Evolutionary conservation across 2,329 filamentous ascomycete genomes (phyloP), one percentile per base, ranked within the genome.

Genomic region (Chaetomium globosum): DNA sequence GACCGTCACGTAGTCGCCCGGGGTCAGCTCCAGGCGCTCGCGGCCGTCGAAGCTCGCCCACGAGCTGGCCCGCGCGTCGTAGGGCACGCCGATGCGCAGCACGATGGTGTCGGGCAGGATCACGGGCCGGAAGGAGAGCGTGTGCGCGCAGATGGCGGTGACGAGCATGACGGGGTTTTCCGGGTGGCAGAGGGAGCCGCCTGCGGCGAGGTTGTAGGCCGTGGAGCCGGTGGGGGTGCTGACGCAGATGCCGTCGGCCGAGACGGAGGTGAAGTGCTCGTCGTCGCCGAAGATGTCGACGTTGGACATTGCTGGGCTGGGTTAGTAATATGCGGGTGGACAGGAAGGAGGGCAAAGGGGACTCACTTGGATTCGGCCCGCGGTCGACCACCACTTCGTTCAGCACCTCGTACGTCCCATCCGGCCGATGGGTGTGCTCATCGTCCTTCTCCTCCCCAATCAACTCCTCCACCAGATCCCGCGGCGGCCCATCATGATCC

Each of bases 31-130:
- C n/a, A 91, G 79, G 79, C 93, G 87, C 80, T 97, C 92, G 67
- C 93, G 86, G 1, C 95, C 95, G 77, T 99, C 95, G 75, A 99
- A 99, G 77, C 92, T 96, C n/a, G 93, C 95, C 94, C 95, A 99
- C 49, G 90, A 93, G 71, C 87, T 90, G 4, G 92, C 93, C 58
- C 95, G 84, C 9, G 93, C 92, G 76, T 96, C 89, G 76, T 97
- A 98, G 0, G 95, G 95, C n/a, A 98, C 93, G 12, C 94, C 95
- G 21, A 97, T 85, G 46, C 95, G 87, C 66, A 99, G 82, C 1
- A 98, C 94, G 68, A 98, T 96, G 0, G 94, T 97, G 78, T 99
- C 95, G 0, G 95, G 95, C 2, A 98, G 83, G 73, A 98, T 95
- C 73, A 98, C 95, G n/a, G 94, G 94, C 12, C 95, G 85, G 83